Evolutionary conservation across 2,329 filamentous ascomycete genomes (phyloP).

Genomic region (Fusarium odoratissimum): DNA sequence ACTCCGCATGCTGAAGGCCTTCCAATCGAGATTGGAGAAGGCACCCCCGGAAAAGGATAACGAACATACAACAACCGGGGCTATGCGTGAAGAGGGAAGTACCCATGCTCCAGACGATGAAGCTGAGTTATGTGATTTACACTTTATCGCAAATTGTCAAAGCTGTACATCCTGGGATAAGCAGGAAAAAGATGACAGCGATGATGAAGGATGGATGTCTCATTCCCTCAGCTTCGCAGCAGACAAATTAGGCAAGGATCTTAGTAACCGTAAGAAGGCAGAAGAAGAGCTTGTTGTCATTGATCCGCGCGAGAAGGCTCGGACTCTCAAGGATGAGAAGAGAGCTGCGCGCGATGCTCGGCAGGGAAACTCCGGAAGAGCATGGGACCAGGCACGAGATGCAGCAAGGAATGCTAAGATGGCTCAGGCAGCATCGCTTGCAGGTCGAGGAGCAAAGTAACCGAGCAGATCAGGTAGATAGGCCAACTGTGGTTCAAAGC

Average conservation of each 20-base stretch:
- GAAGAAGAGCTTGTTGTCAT: constrained; percentile 94
- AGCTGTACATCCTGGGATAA: constrained; percentile 89
- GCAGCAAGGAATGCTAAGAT: constrained; percentile 68
- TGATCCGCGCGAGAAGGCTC: constrained; percentile 86
- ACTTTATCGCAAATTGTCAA: constrained; percentile 96
- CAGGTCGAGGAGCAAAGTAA: constrained; percentile 67
- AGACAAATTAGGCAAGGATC: constrained; percentile 89
- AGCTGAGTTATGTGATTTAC: constrained; percentile 85
- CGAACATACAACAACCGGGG: constrained; percentile 14
- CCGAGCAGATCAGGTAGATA: constrained; percentile 15
- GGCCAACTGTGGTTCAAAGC: constrained; percentile 4
- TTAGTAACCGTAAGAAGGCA: constrained; percentile 90
- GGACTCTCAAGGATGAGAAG: constrained; percentile 75
- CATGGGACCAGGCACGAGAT: constrained; percentile 63
- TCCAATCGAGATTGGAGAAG: constrained; percentile 79
- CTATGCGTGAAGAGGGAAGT: constrained; percentile 42
- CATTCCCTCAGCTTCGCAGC: constrained; percentile 88
- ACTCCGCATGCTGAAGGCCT: constrained; percentile 79
- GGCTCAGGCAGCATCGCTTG: constrained; percentile 63
- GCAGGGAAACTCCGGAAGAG: constrained; percentile 64
- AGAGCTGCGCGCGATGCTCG: constrained; percentile 67
- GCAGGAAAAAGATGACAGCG: constrained; percentile 67
- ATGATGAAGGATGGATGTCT: constrained; percentile 83
- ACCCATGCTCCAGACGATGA: constrained; percentile 67
- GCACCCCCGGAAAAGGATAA: constrained; percentile 55